Evolutionary conservation across 805 yeast species (phyloP).

Genomic region (Sugiyamaella floridensis): DNA sequence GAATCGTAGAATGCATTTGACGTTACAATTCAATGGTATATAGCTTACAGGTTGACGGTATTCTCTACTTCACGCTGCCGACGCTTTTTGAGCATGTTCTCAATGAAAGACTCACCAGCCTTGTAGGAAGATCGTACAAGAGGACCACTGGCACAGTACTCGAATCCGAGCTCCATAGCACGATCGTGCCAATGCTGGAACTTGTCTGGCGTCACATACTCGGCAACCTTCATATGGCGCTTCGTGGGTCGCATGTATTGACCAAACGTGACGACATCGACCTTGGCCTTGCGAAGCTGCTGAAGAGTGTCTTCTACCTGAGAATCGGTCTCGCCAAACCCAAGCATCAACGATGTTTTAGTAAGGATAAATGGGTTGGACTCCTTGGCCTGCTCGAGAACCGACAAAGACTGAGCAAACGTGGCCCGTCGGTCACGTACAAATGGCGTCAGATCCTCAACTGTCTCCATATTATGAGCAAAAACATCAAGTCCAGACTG

Average conservation of each 20-base stretch:
- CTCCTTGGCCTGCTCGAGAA: conserved; percentile 73
- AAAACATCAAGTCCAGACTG: conserved; percentile 86
- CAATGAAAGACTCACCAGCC: conserved; percentile 97
- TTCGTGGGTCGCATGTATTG: conserved; percentile 99
- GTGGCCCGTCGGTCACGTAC: conserved; percentile 97
- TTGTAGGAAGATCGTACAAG: conserved; percentile 93
- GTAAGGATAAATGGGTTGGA: conserved; percentile 71
- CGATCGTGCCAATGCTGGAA: conserved; percentile 87
- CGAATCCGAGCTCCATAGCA: conserved; percentile 83
- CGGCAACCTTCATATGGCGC: conserved; percentile 97
- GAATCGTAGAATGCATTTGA: too few species aligned
- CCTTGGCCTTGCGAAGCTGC: conserved; percentile 66
- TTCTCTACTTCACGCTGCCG: conserved; percentile 14
- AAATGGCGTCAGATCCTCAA: conserved; percentile 87
- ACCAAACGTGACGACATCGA: conserved; percentile 97
- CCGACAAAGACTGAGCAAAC: conserved; percentile 77
- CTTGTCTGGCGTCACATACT: conserved; percentile 87
- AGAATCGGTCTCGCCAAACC: conserved; percentile 93
- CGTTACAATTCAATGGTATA: too few species aligned
- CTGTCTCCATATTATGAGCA: conserved; percentile 96
- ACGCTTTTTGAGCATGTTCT: conserved; percentile 80
- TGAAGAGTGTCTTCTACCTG: conserved; percentile 69
- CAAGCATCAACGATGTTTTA: conserved; percentile 92
- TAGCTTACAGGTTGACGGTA: background rate
- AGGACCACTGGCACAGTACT: conserved; percentile 97